phyloP scores from a whole-genome alignment of 371 early-diverging fungal species.

The Saksenaea oblongispora region DNA sequence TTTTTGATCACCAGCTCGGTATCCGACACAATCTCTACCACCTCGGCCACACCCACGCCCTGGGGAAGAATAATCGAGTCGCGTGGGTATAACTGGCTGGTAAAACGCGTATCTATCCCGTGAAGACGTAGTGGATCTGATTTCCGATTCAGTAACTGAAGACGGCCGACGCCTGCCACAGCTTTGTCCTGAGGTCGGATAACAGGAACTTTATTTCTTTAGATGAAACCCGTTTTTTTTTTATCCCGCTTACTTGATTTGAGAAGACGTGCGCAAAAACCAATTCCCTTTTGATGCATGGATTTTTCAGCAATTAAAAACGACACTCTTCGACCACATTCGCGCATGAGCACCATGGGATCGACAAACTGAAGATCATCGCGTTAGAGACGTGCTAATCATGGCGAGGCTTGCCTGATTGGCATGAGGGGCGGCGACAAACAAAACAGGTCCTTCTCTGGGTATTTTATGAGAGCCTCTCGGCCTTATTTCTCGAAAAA shows the following conservation, averaged over 20 bases:
- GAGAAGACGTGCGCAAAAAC: constrained; percentile 71
- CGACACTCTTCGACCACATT: constrained; percentile 75
- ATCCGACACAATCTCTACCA: constrained; percentile 79
- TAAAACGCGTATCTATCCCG: constrained; percentile 74
- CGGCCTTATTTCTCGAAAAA: constrained; percentile 84
- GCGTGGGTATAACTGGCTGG: constrained; percentile 60
- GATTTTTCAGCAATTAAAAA: constrained; percentile 85
- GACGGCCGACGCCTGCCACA: constrained; percentile 64
- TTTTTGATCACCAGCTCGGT: constrained; percentile 68
- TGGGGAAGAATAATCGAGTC: constrained; percentile 62
- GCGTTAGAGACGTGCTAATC: background rate
- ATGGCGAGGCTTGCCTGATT: constrained; percentile 71
- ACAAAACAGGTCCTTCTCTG: constrained; percentile 82
- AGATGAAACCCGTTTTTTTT: background rate
- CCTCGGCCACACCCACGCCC: constrained; percentile 61
- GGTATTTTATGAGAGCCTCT: constrained; percentile 89
- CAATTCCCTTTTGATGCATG: constrained; percentile 82
- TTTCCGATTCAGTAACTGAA: constrained; percentile 64
- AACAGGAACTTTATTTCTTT: constrained; percentile 72
- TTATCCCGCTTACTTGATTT: constrained; percentile 54
- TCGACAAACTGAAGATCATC: constrained; percentile 76
- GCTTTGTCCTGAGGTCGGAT: constrained; percentile 88
- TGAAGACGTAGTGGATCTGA: constrained; percentile 63
- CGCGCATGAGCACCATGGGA: constrained; percentile 79
- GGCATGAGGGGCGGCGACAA: constrained; percentile 93